Conservation (phyloP, 164 flowering plant genomes). For the Stephania cephalantha region DNA sequence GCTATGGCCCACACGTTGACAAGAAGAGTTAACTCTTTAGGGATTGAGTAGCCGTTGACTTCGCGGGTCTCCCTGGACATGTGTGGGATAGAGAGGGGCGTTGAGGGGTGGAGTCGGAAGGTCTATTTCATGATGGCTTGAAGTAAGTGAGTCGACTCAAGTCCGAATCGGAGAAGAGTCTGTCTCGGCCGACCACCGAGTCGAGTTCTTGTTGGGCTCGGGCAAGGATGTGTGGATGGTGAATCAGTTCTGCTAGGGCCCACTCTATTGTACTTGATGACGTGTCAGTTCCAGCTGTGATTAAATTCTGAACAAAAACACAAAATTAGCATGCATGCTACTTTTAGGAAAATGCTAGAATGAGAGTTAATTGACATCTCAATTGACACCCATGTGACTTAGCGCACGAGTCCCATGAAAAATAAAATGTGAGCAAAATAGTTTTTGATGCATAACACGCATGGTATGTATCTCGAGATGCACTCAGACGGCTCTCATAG, state of each 20-base stretch:
- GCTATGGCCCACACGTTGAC: constrained; percentile 84
- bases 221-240: constrained; percentile 49
- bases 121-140: constrained; percentile 73
- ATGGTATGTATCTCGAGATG: too few species aligned
- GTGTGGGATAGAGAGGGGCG: constrained; percentile 76
- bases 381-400: too few species aligned
- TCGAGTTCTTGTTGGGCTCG: constrained; percentile 53
- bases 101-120: constrained; percentile 86
- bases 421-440: too few species aligned
- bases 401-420: too few species aligned
- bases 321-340: too few species aligned
- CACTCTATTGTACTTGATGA: constrained; percentile 83
- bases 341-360: too few species aligned
- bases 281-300: constrained; percentile 72
- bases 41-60: constrained; percentile 67
- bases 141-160: constrained; percentile 46
- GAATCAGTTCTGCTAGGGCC: constrained; percentile 73
- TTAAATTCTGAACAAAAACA: constrained; percentile 42
- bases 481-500: too few species aligned
- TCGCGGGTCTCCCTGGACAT: constrained; percentile 53
- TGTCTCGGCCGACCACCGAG: constrained; percentile 47
- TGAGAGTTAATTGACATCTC: too few species aligned
- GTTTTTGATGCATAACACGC: too few species aligned
- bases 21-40: constrained; percentile 55
- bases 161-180: constrained; percentile 57